Evolutionary conservation across 352 stramenopile species (phyloP), one percentile per base, ranked within the genome.

Genomic region (Phytopythium ostracodes): DNA sequence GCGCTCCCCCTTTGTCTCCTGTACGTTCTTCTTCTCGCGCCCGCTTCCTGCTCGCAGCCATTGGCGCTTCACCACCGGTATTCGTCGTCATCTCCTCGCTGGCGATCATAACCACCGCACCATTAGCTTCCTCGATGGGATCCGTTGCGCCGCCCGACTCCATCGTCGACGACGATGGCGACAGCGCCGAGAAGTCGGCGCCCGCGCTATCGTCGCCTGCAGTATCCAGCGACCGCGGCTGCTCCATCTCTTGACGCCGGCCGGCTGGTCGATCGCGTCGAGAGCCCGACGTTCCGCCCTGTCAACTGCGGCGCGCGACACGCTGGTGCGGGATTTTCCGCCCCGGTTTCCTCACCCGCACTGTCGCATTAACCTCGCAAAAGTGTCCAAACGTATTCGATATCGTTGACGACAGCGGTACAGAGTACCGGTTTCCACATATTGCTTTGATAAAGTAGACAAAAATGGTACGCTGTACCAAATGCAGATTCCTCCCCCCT

Each of bases 241-340:
- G 46, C 24, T 52, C 11, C 46, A 52, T 52, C n/a, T 38, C 33
- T 38, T 14, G 33, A 38, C 33, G 33, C 33, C 33, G 7, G 33
- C 33, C 33, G 7, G 33, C 33, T 2, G 10, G 33, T 38, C 33
- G 7, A 14, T 38, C 33, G 33, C 10, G 5, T 17, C n/a, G n/a
- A n/a, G n/a, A n/a, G 38, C 12, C 38, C 15, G 38, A n/a, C 17
- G 38, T n/a, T n/a, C 38, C 38, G 38, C 38, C 38, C 38, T n/a
- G 15, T 9, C 17, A 6, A n/a, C 7, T 10, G 15, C 38, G 38
- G 38, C 38, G 38, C 38, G 42, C 47, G 47, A 54, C 47, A 54
- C 47, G 7, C 22, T 53, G 47, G 24, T 27, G 17, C 47, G 25
- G 47, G 47, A 54, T 54, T 38, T 54, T 54, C 47, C n/a, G 22